Conservation (phyloP, 2,329 filamentous ascomycete species). For the Xylariaceae sp. region DNA sequence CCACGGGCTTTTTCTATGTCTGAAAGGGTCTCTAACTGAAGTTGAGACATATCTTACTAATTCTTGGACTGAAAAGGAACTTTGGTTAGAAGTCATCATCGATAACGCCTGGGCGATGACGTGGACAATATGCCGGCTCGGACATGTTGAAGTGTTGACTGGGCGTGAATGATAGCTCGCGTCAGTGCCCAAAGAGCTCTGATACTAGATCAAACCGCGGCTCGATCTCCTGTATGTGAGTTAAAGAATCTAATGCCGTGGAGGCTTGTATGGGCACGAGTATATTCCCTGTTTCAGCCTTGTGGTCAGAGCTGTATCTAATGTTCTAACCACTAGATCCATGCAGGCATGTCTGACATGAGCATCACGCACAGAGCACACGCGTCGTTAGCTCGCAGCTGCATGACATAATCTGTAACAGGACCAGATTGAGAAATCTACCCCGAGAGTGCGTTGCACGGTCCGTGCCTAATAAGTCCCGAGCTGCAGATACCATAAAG, state of each 20-base stretch:
- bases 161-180: constrained; percentile 24
- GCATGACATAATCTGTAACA: constrained; percentile 30
- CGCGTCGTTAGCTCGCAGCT: constrained; percentile 24
- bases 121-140: constrained; percentile 21
- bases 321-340: constrained; percentile 13
- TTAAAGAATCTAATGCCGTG: not conserved
- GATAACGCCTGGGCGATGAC: constrained; percentile 14
- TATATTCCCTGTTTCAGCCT: constrained; percentile 22
- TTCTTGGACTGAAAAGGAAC: constrained; percentile 1
- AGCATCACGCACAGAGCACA: constrained; percentile 26
- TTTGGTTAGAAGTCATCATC: not conserved
- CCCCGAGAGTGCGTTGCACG: constrained; percentile 15
- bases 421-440: constrained; percentile 21
- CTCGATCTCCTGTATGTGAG: not conserved
- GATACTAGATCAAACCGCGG: constrained; percentile 4
- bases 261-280: not conserved
- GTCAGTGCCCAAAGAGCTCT: constrained; percentile 24
- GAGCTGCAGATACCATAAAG: constrained; percentile 8
- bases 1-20: no score
- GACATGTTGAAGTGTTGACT: constrained; percentile 5
- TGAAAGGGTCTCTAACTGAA: no score
- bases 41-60: no score
- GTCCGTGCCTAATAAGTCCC: constrained; percentile 4
- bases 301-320: constrained; percentile 10
- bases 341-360: constrained; percentile 30